Evolutionary conservation across 176 grass and related monocot species (phyloP), one percentile per base, ranked within the genome.

Genomic region (Ensete glaucum): DNA sequence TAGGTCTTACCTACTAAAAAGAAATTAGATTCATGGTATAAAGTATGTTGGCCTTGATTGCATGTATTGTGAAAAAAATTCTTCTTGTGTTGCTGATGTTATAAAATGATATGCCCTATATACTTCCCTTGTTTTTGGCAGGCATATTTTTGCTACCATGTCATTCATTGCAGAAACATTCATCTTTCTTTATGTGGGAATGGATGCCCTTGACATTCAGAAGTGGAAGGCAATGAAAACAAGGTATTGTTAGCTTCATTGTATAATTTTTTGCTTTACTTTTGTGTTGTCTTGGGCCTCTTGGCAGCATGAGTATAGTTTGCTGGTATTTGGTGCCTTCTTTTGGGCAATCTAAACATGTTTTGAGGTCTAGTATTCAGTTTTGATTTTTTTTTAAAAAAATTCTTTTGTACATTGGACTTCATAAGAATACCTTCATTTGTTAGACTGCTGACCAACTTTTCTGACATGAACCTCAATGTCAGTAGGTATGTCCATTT

Each of bases 161-260:
- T 96, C 93, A 29, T 88, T 92, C 77, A 90, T 96, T 48, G 93
- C 90, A 11, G 90, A 96, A 79, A 88, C 83, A 49, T 86, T 96
- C 64, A 92, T 96, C 78, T 92, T 96, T 63, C 93, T 96, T 72
- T 96, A 96, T 77, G 87, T 96, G 76, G 93, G 89, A 24, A 96
- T 96, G 93, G 93, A 96, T 81, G 93, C 87, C 19, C 85, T 96
- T 77, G 93, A 92, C 77, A 82, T 92, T 74, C 85, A 87, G 69
- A 96, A 96, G 73, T 96, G 93, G 90, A 96, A 81, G 73, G 88
- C 73, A 53, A 62, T 69, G 62, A 74, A 96, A 22, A 80, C 83
- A 56, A 92, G 85, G 90, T 88, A 74, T 9, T 54, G 11, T 1
- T 7, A 26, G 10, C 5, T 51, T 71, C 27, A 43, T 43, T 43